phyloP scores from a whole-genome alignment of 2,329 filamentous ascomycete species.

The Orbilia blumenaviensis region DNA sequence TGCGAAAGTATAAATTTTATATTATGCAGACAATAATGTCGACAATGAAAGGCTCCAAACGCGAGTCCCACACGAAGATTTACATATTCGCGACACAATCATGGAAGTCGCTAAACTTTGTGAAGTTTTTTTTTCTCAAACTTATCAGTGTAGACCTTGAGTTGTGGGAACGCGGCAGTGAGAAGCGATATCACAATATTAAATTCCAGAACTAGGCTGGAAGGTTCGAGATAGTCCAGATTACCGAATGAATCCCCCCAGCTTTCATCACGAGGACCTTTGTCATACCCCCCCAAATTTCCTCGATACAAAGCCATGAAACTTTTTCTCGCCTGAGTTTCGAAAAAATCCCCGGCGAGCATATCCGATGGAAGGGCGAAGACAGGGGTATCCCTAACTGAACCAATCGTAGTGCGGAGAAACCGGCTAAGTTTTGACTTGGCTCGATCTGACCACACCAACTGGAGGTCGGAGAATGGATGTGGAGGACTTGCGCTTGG shows the following conservation, averaged over 20 bases:
- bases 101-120: too few species aligned
- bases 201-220: background rate
- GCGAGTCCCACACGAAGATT: too few species aligned
- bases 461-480: slow-evolving; percentile 29
- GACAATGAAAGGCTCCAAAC: background rate
- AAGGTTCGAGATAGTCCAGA: background rate
- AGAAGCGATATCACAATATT: background rate
- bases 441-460: slow-evolving; percentile 36
- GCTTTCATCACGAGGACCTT: slow-evolving; percentile 11
- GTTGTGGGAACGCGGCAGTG: too few species aligned
- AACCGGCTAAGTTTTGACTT: slow-evolving; percentile 49
- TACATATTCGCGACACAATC: too few species aligned
- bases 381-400: background rate
- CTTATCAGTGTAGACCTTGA: too few species aligned
- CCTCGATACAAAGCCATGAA: slow-evolving; percentile 40
- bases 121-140: too few species aligned
- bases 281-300: slow-evolving; percentile 21
- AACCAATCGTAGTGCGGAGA: slow-evolving; percentile 14
- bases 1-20: background rate
- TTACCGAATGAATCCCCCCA: background rate
- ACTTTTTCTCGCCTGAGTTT: slow-evolving; percentile 29
- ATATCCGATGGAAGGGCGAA: slow-evolving; percentile 25
- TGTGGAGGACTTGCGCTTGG: slow-evolving; percentile 31
- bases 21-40: background rate
- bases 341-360: slow-evolving; percentile 43